Evolutionary conservation across 2,329 filamentous ascomycete species (phyloP).

Genomic region (Lecanoromycetidae sp.): DNA sequence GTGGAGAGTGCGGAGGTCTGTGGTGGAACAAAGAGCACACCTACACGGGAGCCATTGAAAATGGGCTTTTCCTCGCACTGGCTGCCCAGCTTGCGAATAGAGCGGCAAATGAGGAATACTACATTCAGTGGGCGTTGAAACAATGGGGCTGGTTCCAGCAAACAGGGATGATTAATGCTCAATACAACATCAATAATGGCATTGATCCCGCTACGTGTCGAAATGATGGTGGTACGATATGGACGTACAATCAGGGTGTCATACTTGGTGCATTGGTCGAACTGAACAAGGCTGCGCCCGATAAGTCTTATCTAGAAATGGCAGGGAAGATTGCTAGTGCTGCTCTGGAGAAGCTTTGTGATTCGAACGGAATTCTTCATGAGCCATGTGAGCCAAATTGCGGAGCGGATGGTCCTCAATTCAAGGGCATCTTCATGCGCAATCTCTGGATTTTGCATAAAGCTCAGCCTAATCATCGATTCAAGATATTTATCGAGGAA

Average conservation of each 20-base stretch:
- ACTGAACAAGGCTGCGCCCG: constrained; percentile 34
- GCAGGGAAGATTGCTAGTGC: constrained; percentile 24
- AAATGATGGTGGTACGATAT: constrained; percentile 41
- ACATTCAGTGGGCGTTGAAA: constrained; percentile 38
- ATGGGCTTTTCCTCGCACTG: constrained; percentile 46
- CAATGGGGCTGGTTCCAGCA: constrained; percentile 44
- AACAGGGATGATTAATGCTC: constrained; percentile 33
- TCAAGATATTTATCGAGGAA: constrained; percentile 23
- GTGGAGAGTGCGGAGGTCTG: constrained; percentile 32
- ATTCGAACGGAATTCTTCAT: constrained; percentile 24
- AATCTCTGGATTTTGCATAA: constrained; percentile 24
- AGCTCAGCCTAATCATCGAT: constrained; percentile 20
- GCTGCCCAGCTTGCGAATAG: constrained; percentile 44
- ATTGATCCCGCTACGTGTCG: constrained; percentile 36
- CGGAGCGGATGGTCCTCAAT: constrained; percentile 22
- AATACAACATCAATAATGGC: constrained; percentile 24
- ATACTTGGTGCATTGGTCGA: constrained; percentile 45
- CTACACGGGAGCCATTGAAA: constrained; percentile 43
- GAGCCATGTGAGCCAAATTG: constrained; percentile 20
- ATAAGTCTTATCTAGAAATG: constrained; percentile 19
- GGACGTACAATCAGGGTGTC: constrained; percentile 49
- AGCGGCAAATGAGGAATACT: constrained; percentile 29
- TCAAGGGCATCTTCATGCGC: constrained; percentile 29
- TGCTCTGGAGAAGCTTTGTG: constrained; percentile 18
- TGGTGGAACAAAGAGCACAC: constrained; percentile 35